Conservation (phyloP, 331 rosid genomes). For the Dryas integrifolia region DNA sequence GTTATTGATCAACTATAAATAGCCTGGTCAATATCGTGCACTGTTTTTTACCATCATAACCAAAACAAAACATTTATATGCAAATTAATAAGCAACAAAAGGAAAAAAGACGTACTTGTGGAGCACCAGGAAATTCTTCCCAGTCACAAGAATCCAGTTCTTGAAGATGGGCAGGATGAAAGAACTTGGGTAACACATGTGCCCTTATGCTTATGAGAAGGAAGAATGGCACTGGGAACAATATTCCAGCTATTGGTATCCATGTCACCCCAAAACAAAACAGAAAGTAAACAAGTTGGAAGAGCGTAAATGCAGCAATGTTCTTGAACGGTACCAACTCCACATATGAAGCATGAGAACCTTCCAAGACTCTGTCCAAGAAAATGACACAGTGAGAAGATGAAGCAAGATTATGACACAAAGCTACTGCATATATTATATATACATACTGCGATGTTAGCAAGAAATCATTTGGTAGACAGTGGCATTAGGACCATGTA, state of each 20-base stretch:
- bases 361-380: constrained; percentile 58
- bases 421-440: no score
- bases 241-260: constrained; percentile 74
- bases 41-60: not conserved
- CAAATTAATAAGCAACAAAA: not conserved
- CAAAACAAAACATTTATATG: not conserved
- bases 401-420: not conserved
- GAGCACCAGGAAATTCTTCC: constrained; percentile 58
- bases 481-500: no score
- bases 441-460: no score
- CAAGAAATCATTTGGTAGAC: no score
- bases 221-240: constrained; percentile 83
- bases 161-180: constrained; percentile 54
- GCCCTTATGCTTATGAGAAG: constrained; percentile 67
- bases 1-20: no score
- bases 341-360: constrained; percentile 64
- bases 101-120: constrained; percentile 34
- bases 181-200: constrained; percentile 55
- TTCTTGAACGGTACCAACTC: constrained; percentile 79
- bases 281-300: constrained; percentile 55
- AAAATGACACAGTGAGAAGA: constrained; percentile 13
- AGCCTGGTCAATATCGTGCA: no score
- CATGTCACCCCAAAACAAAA: constrained; percentile 70
- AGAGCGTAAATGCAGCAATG: constrained; percentile 54
- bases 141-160: constrained; percentile 79